These are phyloP conservation scores for Ogataea methanolica DNA, from an alignment of 805 yeast species.

Conservation along the genomic window DNA sequence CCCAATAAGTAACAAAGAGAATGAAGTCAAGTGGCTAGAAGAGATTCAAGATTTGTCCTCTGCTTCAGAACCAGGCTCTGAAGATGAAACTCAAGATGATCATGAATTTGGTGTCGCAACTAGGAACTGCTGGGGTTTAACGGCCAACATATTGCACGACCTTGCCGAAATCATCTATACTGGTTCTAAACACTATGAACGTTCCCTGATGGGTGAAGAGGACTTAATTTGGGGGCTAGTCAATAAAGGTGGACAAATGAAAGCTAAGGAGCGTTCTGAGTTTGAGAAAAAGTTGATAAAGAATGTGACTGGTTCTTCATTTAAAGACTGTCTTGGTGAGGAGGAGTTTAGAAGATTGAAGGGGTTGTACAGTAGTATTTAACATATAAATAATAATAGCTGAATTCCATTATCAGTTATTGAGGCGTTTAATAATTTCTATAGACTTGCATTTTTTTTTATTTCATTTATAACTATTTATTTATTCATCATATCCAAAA, in stretches of 20 bases:
- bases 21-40: constrained; percentile 62
- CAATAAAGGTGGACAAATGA: constrained; percentile 50
- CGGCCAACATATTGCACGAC: constrained; percentile 76
- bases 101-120: constrained; percentile 40
- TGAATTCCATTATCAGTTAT: neutral
- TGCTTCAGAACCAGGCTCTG: constrained; percentile 56
- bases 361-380: constrained; percentile 32
- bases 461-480: neutral
- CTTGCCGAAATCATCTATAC: constrained; percentile 53
- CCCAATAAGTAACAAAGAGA: constrained; percentile 42
- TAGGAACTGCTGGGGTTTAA: constrained; percentile 78
- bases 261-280: constrained; percentile 38
- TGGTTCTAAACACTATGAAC: constrained; percentile 26
- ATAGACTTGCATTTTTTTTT: neutral
- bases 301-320: constrained; percentile 36
- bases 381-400: neutral
- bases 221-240: constrained; percentile 53
- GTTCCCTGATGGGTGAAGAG: constrained; percentile 51
- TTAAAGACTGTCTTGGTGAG: constrained; percentile 40
- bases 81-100: constrained; percentile 32
- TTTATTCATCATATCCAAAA: neutral
- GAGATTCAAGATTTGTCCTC: constrained; percentile 57
- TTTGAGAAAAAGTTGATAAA: constrained; percentile 54
- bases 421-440: neutral
- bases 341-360: constrained; percentile 40